A percentile compares a stretch with the other conserved stretches of the same genome.
Conservation (phyloP, 768 basidiomycete species). For the Termitomyces sp. region DNA sequence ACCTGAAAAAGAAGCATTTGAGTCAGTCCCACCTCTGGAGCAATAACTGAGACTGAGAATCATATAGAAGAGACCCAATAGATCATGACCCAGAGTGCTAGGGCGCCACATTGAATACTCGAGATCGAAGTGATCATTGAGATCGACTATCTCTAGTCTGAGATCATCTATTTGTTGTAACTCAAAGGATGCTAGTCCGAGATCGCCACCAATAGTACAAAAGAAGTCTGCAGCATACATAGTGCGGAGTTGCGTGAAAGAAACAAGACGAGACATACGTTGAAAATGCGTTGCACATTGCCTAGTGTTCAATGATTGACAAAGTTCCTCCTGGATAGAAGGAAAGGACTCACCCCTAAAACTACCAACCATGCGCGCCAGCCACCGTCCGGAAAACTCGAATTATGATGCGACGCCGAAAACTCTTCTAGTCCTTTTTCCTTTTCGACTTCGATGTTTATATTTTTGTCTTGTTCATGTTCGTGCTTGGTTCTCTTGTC, state of each 20-base stretch:
- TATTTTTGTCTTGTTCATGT: neutral
- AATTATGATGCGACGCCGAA: neutral
- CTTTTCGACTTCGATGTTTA: neutral
- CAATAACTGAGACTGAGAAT: neutral
- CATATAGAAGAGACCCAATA: neutral
- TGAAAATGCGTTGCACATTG: slow-evolving; percentile 43
- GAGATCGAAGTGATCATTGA: neutral
- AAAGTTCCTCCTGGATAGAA: too few relatives aligned
- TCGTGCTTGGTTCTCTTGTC: neutral
- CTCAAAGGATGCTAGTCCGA: neutral
- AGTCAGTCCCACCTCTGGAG: neutral
- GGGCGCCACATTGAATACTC: neutral
- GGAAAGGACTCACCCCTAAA: slow-evolving; percentile 30
- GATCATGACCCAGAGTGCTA: neutral
- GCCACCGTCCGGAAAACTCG: slow-evolving; percentile 40
- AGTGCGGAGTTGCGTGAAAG: neutral
- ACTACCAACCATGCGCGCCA: slow-evolving; percentile 42
- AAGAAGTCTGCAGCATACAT: neutral
- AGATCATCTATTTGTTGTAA: too few relatives aligned
- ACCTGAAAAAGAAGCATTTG: slow-evolving; percentile 27
- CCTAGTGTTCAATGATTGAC: slow-evolving; percentile 19
- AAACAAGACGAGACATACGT: slow-evolving; percentile 30
- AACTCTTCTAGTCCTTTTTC: neutral
- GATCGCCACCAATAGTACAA: neutral
- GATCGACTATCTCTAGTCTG: too few relatives aligned